phyloP scores from a whole-genome alignment of 2,329 filamentous ascomycete species.

The Hypoxylon sp. region DNA sequence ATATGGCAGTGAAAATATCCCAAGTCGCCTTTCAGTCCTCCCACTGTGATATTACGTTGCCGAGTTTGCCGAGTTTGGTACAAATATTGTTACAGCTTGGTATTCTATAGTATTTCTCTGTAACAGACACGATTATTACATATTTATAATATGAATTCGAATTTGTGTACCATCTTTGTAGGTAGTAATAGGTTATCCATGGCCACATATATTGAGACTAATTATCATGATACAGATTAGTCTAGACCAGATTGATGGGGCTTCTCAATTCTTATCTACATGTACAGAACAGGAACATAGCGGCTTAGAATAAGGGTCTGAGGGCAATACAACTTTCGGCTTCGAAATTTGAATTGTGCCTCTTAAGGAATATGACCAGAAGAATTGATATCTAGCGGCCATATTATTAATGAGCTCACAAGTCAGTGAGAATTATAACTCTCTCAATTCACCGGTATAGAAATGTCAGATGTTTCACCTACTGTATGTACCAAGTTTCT shows the following conservation, averaged over 20 bases:
- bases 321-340: neutral
- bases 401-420: neutral
- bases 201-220: neutral
- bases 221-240: neutral
- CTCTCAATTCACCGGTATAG: neutral
- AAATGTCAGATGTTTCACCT: neutral
- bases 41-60: neutral
- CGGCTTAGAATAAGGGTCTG: neutral
- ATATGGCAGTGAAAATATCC: neutral
- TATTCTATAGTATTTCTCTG: neutral
- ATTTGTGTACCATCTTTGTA: neutral
- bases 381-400: neutral
- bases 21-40: neutral
- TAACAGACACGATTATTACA: neutral
- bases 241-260: neutral
- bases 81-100: too few species aligned
- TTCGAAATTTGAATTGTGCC: neutral
- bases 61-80: neutral
- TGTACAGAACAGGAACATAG: too few species aligned
- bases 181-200: neutral
- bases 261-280: neutral
- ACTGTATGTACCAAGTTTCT: too few species aligned
- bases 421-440: neutral
- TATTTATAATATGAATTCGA: neutral
- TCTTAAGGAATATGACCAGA: neutral